Evolutionary conservation across 768 basidiomycete species (phyloP).

Genomic region (Rubroboletus satanas): DNA sequence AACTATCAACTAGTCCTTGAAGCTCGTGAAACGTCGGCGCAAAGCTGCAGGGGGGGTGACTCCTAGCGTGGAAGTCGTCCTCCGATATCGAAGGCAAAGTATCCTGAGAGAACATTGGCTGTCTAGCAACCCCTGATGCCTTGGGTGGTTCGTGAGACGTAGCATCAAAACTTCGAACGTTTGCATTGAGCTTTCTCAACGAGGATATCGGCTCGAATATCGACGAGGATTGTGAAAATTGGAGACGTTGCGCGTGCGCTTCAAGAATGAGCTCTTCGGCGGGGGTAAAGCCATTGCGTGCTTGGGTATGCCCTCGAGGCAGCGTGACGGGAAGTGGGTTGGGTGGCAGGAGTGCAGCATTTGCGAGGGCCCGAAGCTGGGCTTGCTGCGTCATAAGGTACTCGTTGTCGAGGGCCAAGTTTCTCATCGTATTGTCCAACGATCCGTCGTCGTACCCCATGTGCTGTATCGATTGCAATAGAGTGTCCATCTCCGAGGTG

Average conservation of each 20-base stretch:
- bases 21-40: background rate
- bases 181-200: constrained; percentile 6
- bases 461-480: constrained; percentile 35
- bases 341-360: constrained; percentile 10
- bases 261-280: constrained; percentile 67
- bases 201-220: constrained; percentile 10
- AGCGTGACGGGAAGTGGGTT: constrained; percentile 4
- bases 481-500: constrained; percentile 38
- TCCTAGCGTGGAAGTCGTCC: constrained; percentile 34
- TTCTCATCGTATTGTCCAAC: constrained; percentile 12
- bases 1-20: background rate
- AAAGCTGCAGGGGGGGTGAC: constrained; percentile 7
- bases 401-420: constrained; percentile 13
- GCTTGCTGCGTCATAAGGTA: constrained; percentile 18
- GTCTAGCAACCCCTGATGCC: constrained; percentile 2
- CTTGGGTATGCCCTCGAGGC: constrained; percentile 31
- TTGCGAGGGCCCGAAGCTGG: constrained; percentile 24
- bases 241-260: constrained; percentile 38
- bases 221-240: constrained; percentile 7
- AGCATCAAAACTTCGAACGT: constrained; percentile 4
- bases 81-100: constrained; percentile 31
- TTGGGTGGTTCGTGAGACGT: background rate
- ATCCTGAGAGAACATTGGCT: constrained; percentile 16
- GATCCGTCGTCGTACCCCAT: constrained; percentile 18
- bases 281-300: constrained; percentile 58